Base-by-base conservation (phyloP, 208 protist species). In the Polymyxa betae region DNA sequence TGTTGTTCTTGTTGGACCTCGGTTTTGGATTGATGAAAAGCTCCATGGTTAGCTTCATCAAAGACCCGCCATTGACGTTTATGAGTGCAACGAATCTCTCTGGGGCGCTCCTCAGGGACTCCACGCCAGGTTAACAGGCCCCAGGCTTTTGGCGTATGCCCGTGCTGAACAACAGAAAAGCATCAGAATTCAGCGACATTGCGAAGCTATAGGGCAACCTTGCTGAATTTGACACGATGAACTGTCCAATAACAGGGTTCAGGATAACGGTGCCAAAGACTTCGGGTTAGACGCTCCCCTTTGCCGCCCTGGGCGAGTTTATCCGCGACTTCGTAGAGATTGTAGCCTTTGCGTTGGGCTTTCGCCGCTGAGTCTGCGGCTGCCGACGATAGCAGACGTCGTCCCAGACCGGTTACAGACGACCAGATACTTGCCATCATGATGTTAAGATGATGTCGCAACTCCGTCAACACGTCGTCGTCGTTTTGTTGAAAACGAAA, bases 201-300 rank as follows among this genome's bases (percentile, higher is more conserved):
- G 20, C 54, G 54, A 66, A 16, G 16, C n/a, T 82, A 12, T 38
- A 82, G 5, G 16, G n/a, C 72, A 29, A 82, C 72, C 72, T 82
- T 82, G n/a, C 72, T 82, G 72, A 82, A 82, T 35, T 82, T 82
- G 35, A 82, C 72, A 40, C 72, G 72, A 5, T 5, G 16, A 35
- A 82, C 72, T 5, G 72, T 82, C 72, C 72, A 82, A 43, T 82
- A 82, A n/a, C 35, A 82, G n/a, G 72, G 72, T n/a, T 82, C 72
- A 38, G 72, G 72, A 82, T 82, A 82, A 45, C 72, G n/a, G 72
- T 12, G 35, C 72, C 72, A 82, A 20, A 82, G 72, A 43, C 72
- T 82, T 35, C 72, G 72, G 16, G 72, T 40, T n/a, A 82, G n/a
- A 82, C 35, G 5, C n/a, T 38, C 10, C 12, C 72, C 72, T 43